phyloP scores from a whole-genome alignment of 495 filamentous ascomycete genomes.

The Astrothelium macrocarpum region DNA sequence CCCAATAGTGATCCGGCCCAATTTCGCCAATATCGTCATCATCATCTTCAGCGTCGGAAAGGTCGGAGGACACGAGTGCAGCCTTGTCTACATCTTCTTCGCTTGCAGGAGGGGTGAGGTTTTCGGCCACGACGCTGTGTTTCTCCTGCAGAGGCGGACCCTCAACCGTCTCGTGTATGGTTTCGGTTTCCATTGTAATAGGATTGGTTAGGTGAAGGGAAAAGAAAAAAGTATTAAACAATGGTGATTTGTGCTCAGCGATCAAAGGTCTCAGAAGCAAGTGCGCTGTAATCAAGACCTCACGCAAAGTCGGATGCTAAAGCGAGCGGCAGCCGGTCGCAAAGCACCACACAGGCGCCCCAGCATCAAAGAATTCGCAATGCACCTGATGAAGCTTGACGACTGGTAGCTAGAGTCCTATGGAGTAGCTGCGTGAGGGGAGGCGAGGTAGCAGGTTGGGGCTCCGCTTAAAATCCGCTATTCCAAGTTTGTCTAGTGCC shows the following conservation, averaged over 20 bases:
- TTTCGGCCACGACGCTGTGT: conserved; percentile 13
- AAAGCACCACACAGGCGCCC: neutral
- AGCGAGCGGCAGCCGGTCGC: conserved; percentile 3
- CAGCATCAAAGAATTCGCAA: neutral
- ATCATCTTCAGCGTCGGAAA: conserved; percentile 37
- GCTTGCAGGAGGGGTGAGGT: conserved; percentile 36
- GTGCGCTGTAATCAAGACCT: neutral
- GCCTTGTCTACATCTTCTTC: conserved; percentile 32
- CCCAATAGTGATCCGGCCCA: conserved; percentile 78
- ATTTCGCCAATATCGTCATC: conserved; percentile 59
- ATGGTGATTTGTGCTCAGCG: neutral
- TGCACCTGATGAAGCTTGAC: neutral
- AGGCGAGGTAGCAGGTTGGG: conserved; percentile 3
- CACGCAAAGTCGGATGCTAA: neutral
- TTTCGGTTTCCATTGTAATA: neutral
- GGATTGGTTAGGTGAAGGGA: neutral
- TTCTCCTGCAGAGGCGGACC: neutral
- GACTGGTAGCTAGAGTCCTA: neutral
- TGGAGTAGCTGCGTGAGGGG: neutral
- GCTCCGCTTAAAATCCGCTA: neutral
- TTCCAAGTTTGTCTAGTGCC: neutral
- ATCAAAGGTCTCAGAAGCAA: neutral
- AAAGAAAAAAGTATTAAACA: neutral
- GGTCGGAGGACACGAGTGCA: conserved; percentile 28
- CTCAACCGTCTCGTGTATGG: neutral